Evolutionary conservation across 306 rosid species (phyloP).

Genomic region (Carpinus viminea): DNA sequence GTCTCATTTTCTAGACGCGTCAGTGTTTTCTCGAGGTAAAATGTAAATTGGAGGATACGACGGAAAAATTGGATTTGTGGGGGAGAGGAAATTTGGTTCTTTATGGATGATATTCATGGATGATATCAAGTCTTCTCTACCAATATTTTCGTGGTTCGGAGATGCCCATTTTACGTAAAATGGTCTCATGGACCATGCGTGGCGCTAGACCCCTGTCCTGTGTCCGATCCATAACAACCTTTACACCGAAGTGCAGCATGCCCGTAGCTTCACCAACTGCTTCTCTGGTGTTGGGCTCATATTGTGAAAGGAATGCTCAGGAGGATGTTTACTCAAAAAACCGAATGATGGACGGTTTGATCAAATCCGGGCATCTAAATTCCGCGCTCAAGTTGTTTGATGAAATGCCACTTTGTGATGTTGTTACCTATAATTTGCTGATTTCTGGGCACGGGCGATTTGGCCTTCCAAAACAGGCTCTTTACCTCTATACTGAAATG

Average conservation of each 20-base stretch:
- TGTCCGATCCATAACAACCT: constrained; percentile 30
- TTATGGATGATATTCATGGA: neutral
- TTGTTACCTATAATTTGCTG: constrained; percentile 67
- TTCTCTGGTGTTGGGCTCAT: constrained; percentile 22
- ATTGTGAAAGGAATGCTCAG: constrained; percentile 11
- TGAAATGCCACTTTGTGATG: constrained; percentile 55
- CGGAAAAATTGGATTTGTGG: neutral
- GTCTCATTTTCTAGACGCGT: neutral
- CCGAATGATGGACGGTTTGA: constrained; percentile 37
- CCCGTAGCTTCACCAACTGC: constrained; percentile 17
- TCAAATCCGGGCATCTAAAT: constrained; percentile 43
- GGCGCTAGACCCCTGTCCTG: constrained; percentile 22
- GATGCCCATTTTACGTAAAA: constrained; percentile 28
- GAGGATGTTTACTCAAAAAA: constrained; percentile 50
- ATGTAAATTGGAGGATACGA: neutral
- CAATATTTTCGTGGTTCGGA: neutral
- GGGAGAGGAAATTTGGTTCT: neutral
- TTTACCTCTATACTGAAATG: constrained; percentile 63
- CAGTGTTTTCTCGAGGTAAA: neutral
- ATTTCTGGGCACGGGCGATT: constrained; percentile 50
- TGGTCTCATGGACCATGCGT: constrained; percentile 22
- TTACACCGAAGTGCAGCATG: constrained; percentile 1
- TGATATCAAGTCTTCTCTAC: neutral
- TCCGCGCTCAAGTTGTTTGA: constrained; percentile 55
- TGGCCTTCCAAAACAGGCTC: constrained; percentile 41